Evolutionary conservation across 805 yeast genomes (phyloP).

Genomic region (Ogataea thermomethanolica): DNA sequence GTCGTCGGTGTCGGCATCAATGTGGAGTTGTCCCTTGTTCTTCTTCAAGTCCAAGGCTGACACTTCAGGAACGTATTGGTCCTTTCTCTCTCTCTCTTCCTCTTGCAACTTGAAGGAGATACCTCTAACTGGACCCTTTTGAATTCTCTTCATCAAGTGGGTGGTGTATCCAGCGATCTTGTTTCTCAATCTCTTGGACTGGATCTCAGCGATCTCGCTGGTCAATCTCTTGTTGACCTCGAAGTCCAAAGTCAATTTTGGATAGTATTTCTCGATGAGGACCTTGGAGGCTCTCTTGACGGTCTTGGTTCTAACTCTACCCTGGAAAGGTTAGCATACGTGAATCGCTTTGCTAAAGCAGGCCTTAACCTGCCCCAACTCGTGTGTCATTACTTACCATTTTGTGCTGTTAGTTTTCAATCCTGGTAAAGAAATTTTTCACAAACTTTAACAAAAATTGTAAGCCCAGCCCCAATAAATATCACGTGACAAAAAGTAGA

Average conservation of each 20-base stretch:
- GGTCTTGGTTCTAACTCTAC: conserved; percentile 99
- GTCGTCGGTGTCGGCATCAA: conserved; percentile 95
- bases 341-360: conserved; percentile 1
- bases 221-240: conserved; percentile 99
- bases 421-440: conserved; percentile 14
- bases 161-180: conserved; percentile 99
- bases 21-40: conserved; percentile 94
- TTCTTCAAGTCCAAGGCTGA: conserved; percentile 98
- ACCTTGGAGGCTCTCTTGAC: conserved; percentile 99
- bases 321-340: conserved; percentile 46
- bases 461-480: conserved; percentile 1
- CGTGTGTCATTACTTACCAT: conserved; percentile 25
- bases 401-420: conserved; percentile 19
- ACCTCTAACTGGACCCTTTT: conserved; percentile 99
- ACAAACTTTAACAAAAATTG: conserved; percentile 6
- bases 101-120: conserved; percentile 99
- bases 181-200: conserved; percentile 99
- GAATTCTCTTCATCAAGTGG: conserved; percentile 99
- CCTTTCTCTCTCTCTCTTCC: conserved; percentile 99
- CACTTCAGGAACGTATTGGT: conserved; percentile 99
- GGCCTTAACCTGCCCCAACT: neutral
- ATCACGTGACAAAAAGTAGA: conserved; percentile 11
- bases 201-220: conserved; percentile 97
- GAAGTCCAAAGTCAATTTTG: conserved; percentile 98
- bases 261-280: conserved; percentile 98